Evolutionary conservation across 352 stramenopile species (phyloP).

Genomic region (Albugo candida): DNA sequence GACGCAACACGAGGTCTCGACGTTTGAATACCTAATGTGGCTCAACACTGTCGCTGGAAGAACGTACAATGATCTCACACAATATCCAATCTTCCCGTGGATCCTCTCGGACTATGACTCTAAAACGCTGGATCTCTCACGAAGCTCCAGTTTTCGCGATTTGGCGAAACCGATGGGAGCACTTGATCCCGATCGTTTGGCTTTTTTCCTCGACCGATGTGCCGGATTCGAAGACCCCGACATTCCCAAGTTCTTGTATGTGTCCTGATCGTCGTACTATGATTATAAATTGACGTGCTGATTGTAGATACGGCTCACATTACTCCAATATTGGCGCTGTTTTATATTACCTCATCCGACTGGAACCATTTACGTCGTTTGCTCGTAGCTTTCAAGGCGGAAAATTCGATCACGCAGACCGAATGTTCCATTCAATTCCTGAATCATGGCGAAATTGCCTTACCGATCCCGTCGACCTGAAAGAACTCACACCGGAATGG

Average conservation of each 20-base stretch:
- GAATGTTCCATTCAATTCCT: conserved; percentile 81
- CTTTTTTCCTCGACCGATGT: conserved; percentile 89
- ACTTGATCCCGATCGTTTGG: conserved; percentile 81
- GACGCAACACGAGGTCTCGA: conserved; percentile 85
- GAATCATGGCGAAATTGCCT: conserved; percentile 82
- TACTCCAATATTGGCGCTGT: conserved; percentile 90
- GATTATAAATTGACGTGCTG: neutral
- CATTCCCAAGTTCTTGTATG: conserved; percentile 77
- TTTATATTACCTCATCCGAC: conserved; percentile 95
- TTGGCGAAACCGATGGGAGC: conserved; percentile 95
- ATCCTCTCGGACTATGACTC: conserved; percentile 79
- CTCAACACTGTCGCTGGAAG: conserved; percentile 79
- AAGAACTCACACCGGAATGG: conserved; percentile 88
- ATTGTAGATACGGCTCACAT: conserved; percentile 64
- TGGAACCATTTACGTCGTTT: conserved; percentile 97
- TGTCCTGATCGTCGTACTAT: conserved; percentile 1
- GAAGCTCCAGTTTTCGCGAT: conserved; percentile 84
- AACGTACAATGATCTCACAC: conserved; percentile 83
- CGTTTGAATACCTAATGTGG: conserved; percentile 90
- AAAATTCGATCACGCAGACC: conserved; percentile 85
- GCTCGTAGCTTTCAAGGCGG: conserved; percentile 90
- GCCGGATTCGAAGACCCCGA: conserved; percentile 75
- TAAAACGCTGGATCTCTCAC: conserved; percentile 31
- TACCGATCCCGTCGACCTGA: conserved; percentile 81
- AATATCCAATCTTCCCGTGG: conserved; percentile 94